Evolutionary conservation across 495 filamentous ascomycete species (phyloP), one percentile per base, ranked within the genome.

Genomic region (Neurospora sp.): DNA sequence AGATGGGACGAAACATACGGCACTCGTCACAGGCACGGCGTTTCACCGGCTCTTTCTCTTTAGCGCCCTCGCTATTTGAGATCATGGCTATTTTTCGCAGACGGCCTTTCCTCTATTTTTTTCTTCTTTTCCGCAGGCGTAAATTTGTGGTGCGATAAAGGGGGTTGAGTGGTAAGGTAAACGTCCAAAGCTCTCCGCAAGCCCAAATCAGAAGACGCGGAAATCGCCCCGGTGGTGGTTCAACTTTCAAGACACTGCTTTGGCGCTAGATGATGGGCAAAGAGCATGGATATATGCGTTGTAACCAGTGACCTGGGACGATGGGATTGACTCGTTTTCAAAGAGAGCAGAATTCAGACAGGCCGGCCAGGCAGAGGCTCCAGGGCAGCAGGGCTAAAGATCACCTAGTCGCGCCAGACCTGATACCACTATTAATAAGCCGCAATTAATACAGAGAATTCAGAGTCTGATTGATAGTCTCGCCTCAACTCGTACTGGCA

Each of bases 21-120:
- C 88, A 90, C 78, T 91, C 87, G 74, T 91, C 89, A 76, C 88
- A 91, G 65, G 88, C 87, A 42, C 86, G 82, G 59, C 87, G 87
- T 72, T 84, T 86, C 71, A 80, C 82, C 18, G 69, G 48, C 14
- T 68, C 44, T 59, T 40, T 41, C 22, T 40, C 35, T 18, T 74
- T 45, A 65, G 14, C 27, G 27, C 27, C 53, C 27, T 65, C 27
- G 53, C 53, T 65, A 35, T 65, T 35, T 35, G 53, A 18, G 53
- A 65, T 27, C 53, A 65, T 65, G 53, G 53, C 27, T 65, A 7
- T 4, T 37, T 61, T 65, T 35, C 53, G 53, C 53, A 65, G 27
- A 35, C 53, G 27, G 6, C 27, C 53, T 65, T 18, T 31, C 27
- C 7, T 65, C 14, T 65, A 16, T 61, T 61, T 18, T 35, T 9